phyloP scores from a whole-genome alignment of 495 filamentous ascomycete genomes.

The Astrothelium macrocarpum region DNA sequence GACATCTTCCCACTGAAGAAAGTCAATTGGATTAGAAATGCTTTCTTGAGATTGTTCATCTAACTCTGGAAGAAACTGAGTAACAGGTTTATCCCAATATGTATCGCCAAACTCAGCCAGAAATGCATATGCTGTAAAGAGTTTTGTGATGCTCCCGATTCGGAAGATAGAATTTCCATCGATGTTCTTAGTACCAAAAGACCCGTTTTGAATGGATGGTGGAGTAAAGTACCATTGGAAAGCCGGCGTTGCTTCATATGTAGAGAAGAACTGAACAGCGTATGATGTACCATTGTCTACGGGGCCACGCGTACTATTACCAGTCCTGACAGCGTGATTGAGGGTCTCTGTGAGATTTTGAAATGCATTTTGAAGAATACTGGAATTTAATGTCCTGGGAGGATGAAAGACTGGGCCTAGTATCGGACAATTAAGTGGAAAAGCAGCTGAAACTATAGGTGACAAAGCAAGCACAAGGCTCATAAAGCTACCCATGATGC shows the following conservation, averaged over 20 bases:
- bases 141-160: constrained; percentile 43
- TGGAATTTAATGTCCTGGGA: constrained; percentile 7
- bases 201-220: constrained; percentile 11
- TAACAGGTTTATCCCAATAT: constrained; percentile 38
- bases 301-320: constrained; percentile 8
- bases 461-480: not conserved
- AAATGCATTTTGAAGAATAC: constrained; percentile 9
- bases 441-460: not conserved
- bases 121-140: constrained; percentile 39
- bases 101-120: constrained; percentile 36
- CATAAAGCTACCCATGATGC: not conserved
- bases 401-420: constrained; percentile 15
- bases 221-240: constrained; percentile 24
- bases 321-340: constrained; percentile 7
- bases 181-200: constrained; percentile 30
- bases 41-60: constrained; percentile 12
- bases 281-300: constrained; percentile 12
- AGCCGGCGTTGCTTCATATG: constrained; percentile 8
- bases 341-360: constrained; percentile 10
- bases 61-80: constrained; percentile 48
- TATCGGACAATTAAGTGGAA: constrained; percentile 9
- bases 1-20: constrained; percentile 38
- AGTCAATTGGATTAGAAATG: constrained; percentile 15
- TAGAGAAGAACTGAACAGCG: constrained; percentile 10
- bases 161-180: constrained; percentile 39